Conservation (phyloP, 2,329 filamentous ascomycete genomes). For the Apiospora pterosperma region DNA sequence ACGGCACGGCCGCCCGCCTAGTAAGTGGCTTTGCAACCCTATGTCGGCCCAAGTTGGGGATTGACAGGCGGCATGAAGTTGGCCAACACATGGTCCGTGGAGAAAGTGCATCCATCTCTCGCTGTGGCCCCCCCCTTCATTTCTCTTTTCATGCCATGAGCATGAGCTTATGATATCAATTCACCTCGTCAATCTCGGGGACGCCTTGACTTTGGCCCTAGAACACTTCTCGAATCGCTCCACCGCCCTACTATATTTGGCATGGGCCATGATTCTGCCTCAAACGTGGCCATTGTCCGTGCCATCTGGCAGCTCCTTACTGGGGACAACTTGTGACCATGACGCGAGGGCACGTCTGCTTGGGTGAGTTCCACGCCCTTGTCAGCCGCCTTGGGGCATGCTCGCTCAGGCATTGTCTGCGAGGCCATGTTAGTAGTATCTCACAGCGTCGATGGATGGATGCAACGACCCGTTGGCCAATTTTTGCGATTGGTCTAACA, state of each 20-base stretch:
- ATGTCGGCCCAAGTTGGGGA: neutral
- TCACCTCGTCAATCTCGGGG: slow-evolving; percentile 10
- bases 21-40: neutral
- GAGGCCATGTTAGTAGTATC: too few species aligned
- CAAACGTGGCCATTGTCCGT: neutral
- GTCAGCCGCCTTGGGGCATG: neutral
- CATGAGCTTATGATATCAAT: slow-evolving; percentile 9
- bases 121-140: slow-evolving; percentile 7
- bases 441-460: neutral
- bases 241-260: neutral
- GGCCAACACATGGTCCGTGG: slow-evolving; percentile 9
- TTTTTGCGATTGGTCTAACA: neutral
- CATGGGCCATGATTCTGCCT: slow-evolving; percentile 1
- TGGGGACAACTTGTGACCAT: slow-evolving; percentile 1
- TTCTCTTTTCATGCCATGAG: slow-evolving; percentile 1
- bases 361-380: neutral
- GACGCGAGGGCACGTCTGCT: neutral
- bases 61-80: neutral
- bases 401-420: neutral
- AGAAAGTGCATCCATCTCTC: slow-evolving; percentile 9
- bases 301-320: slow-evolving; percentile 1
- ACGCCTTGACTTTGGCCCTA: slow-evolving; percentile 8
- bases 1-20: slow-evolving; percentile 1
- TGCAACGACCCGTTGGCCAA: neutral
- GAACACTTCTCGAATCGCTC: slow-evolving; percentile 1